Evolutionary conservation across 2,329 filamentous ascomycete genomes (phyloP), one percentile per base, ranked within the genome.

Genomic region (Colletotrichum camelliae): DNA sequence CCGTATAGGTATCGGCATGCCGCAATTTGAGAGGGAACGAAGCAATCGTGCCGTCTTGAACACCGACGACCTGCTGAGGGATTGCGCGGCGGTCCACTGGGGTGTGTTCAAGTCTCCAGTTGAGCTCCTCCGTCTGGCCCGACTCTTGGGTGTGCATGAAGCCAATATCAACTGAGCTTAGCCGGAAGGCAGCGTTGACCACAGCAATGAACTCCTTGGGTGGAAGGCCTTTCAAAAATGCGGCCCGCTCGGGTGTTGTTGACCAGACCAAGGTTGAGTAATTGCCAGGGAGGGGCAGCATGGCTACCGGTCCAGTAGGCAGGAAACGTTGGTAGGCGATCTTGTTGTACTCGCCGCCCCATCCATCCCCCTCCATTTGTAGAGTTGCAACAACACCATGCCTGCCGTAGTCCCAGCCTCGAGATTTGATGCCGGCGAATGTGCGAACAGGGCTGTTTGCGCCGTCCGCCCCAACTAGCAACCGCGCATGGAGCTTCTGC

Each of bases 251-350:
- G 1, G 96, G 94, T 1, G 95, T 97, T 2, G 96, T 98, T 7
- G 96, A 97, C 97, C 97, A 99, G 21, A 99, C 97, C 6, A 99
- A 88, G 1, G 95, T 96, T 6, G 96, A 93, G 82, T 92, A 91
- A 78, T 94, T 94, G 24, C 94, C 94, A 0, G 97, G 97, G 10
- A 99, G 88, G 2, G 97, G 97, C 2, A 99, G 91, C 86, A 98
- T 93, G 21, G 97, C 97, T 67, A 98, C 92, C 0, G 97, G 97
- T 0, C 97, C 97, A 0, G 95, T 95, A 5, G 97, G 97, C 16
- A 99, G 88, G 87, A 99, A 99, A 70, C 97, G 93, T 86, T 99
- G 97, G 84, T 98, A 99, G 31, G 97, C 97, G 65, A 93, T 95
- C 82, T 94, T 95, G 80, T 82, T 86, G 65, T 87, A 86, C 18